Evolutionary conservation across 768 basidiomycete genomes (phyloP), one percentile per base, ranked within the genome.

Genomic region (Rhodotorula paludigena): DNA sequence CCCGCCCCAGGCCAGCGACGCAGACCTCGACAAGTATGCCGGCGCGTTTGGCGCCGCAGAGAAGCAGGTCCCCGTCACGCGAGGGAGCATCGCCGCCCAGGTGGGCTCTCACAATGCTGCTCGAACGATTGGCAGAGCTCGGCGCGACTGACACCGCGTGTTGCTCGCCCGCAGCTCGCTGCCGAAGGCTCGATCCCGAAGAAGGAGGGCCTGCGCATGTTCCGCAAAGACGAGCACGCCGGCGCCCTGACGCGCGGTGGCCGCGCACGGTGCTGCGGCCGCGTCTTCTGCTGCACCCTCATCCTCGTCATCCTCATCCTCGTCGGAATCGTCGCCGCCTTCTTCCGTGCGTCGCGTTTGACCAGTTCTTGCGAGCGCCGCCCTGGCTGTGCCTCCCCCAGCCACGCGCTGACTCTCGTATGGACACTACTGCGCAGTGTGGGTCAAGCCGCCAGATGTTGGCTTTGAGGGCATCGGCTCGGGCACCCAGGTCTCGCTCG

Each of bases 141-240:
- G 3, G n/a, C n/a, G 11, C 15, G 15, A 28, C 51, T 64, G 49
- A 55, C 51, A 12, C n/a, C 38, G 45, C 28, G 4, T 16, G 30
- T 6, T 23, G 2, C 3, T 0, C 30, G 12, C 44, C 32, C 8
- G 14, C 56, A 69, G 62, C 72, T 73, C 68, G 75, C 75, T 23
- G 75, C 75, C 15, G 74, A 73, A 44, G 75, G 75, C 6, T 67
- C 74, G 59, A 76, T 76, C 41, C 75, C 75, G 1, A 75, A 75
- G 60, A 75, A 76, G 60, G 75, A 70, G 39, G 75, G 74, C 12
- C 63, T 76, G 45, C 60, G 68, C 47, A 76, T 76, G 74, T 76
- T 67, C 62, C 55, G 75, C 52, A 62, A 60, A 23, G 75, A 76
- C 60, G 75, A 76, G 62, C 75, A 76, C 57, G 54, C 69, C 20